Evolutionary conservation across 2,329 filamentous ascomycete genomes (phyloP).

Genomic region (Microsporum canis): DNA sequence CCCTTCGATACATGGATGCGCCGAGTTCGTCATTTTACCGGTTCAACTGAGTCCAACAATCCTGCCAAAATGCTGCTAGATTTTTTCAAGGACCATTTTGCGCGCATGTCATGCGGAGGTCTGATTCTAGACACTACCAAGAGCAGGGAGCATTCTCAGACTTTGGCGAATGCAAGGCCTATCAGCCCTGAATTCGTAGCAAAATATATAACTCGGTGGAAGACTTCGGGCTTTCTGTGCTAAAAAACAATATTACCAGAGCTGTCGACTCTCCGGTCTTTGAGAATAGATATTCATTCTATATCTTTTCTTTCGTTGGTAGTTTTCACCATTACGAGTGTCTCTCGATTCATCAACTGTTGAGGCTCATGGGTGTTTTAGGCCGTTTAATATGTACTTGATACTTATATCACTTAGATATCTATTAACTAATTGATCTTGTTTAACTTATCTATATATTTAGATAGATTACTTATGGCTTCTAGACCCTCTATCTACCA

Average conservation of each 20-base stretch:
- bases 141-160: constrained; percentile 28
- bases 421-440: too few species aligned
- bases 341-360: too few species aligned
- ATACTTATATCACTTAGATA: too few species aligned
- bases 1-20: constrained; percentile 34
- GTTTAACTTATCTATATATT: too few species aligned
- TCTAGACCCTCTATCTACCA: too few species aligned
- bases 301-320: too few species aligned
- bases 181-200: constrained; percentile 24
- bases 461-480: too few species aligned
- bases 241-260: not conserved
- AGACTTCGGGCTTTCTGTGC: constrained; percentile 21
- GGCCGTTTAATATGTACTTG: too few species aligned
- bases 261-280: not conserved
- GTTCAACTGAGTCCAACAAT: constrained; percentile 19
- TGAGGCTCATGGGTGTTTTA: too few species aligned
- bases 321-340: too few species aligned
- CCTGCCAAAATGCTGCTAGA: constrained; percentile 22
- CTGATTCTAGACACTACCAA: constrained; percentile 31
- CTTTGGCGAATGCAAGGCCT: constrained; percentile 23
- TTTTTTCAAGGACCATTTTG: constrained; percentile 25
- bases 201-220: constrained; percentile 29
- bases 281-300: too few species aligned
- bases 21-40: constrained; percentile 21
- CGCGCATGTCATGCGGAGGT: constrained; percentile 38